Base-by-base conservation (phyloP, 1,284 basidiomycete genomes). In the Melampsora occidentalis region DNA sequence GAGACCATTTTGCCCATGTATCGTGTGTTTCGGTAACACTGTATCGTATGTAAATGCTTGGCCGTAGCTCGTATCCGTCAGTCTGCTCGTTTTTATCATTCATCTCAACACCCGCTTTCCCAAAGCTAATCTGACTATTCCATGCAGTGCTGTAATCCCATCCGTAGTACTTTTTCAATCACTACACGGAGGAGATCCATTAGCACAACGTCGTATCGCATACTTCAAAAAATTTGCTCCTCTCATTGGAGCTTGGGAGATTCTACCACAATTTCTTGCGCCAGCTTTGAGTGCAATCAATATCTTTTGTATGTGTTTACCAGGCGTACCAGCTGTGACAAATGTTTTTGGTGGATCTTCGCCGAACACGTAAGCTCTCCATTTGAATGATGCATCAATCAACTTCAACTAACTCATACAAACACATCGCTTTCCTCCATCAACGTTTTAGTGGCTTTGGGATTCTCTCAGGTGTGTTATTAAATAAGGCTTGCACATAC, bases 151-250 rank as follows among this genome's bases (percentile, higher is more conserved):
- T 57, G 62, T 77, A 18, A 70, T 77, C 1, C 75, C 75, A 64
- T 63, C 75, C n/a, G 75, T 77, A n/a, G 69, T 77, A 18, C 42
- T 77, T 5, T 77, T 77, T 42, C 75, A 77, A 48, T 77, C 75
- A 16, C 39, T 77, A 20, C 75, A 77, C 25, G 75, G 75, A 20
- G 75, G 75, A 4, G 68, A 70, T 63, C 46, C 20, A 28, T 67
- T 77, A 7, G 75, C 75, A n/a, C 53, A 25, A 12, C 67, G 75
- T 10, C 67, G 75, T 28, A 69, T 77, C 25, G 62, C 68, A 18
- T 63, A 69, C 28, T 77, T 77, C 33, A 77, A 77, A 22, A 33
- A 63, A 20, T 57, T 70, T 14, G 75, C 75, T 25, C 75, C 75
- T 7, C 14, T 77, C 9, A 77, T 77, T 28, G 75, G 75, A 2